Evolutionary conservation across 2,329 filamentous ascomycete species (phyloP).

Genomic region (Acephala macrosclerotiorum): DNA sequence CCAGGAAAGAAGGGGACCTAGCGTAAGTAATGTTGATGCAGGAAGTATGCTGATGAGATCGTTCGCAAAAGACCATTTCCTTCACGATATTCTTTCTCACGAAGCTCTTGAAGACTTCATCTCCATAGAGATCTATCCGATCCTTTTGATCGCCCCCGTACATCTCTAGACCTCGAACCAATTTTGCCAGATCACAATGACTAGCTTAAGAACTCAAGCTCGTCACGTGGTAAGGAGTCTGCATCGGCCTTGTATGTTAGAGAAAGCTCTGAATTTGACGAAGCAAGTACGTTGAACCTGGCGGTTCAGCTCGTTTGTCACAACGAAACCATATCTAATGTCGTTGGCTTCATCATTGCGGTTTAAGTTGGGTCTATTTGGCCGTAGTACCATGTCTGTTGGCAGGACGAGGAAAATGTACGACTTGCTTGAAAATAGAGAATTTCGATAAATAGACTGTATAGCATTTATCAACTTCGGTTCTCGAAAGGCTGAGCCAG

Average conservation of each 20-base stretch:
- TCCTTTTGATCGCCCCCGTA: neutral
- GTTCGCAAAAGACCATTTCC: neutral
- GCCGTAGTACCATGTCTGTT: neutral
- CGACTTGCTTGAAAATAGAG: no score
- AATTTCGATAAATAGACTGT: neutral
- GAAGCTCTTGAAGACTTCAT: neutral
- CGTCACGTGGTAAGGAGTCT: neutral
- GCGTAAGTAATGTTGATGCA: no score
- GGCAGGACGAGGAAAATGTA: neutral
- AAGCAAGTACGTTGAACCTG: neutral
- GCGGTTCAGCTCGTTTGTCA: neutral
- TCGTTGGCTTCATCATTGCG: neutral
- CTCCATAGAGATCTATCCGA: neutral
- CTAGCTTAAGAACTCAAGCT: neutral
- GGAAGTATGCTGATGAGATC: neutral
- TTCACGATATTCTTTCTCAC: neutral
- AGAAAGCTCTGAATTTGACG: neutral
- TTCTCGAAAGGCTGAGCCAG: neutral
- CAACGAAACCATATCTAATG: neutral
- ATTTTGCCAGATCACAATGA: neutral
- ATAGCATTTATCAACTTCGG: neutral
- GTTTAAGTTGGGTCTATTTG: no score
- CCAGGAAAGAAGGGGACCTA: no score
- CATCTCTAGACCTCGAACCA: neutral
- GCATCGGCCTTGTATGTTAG: neutral